These are phyloP conservation scores for Aspergillus niger DNA, from an alignment of 2,329 filamentous ascomycete genomes.

Conservation along the genomic window DNA sequence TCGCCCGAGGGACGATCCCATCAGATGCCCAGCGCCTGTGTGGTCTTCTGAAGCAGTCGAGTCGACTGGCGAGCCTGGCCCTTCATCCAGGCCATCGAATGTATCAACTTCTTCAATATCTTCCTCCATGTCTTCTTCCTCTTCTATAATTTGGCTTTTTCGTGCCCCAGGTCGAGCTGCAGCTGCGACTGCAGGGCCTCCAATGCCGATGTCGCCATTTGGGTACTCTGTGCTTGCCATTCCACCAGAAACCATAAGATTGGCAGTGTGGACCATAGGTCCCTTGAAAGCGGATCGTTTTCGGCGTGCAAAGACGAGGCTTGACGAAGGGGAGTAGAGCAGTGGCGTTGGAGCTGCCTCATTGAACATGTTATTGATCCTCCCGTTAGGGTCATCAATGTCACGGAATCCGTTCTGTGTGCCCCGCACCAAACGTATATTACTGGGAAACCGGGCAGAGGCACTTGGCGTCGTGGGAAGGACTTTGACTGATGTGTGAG, in stretches of 20 bases:
- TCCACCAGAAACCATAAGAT: slow-evolving; percentile 37
- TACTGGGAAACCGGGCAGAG: slow-evolving; percentile 74
- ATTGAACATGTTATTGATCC: slow-evolving; percentile 39
- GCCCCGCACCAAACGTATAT: slow-evolving; percentile 77
- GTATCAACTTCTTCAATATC: slow-evolving; percentile 46
- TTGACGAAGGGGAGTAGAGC: slow-evolving; percentile 44
- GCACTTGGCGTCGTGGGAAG: slow-evolving; percentile 82
- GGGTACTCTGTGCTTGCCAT: slow-evolving; percentile 38
- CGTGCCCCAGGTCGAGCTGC: slow-evolving; percentile 32
- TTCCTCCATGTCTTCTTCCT: slow-evolving; percentile 46
- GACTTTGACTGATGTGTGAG: slow-evolving; percentile 92
- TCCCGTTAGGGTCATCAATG: slow-evolving; percentile 25
- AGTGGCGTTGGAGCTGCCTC: slow-evolving; percentile 40
- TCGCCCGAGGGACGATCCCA: slow-evolving; percentile 19
- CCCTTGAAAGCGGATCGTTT: slow-evolving; percentile 51
- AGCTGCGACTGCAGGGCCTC: slow-evolving; percentile 18
- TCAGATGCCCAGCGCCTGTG: slow-evolving; percentile 10
- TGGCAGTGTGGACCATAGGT: slow-evolving; percentile 44
- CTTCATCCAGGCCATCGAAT: slow-evolving; percentile 39
- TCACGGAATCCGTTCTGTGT: slow-evolving; percentile 31
- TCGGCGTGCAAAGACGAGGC: slow-evolving; percentile 49
- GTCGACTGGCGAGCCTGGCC: slow-evolving; percentile 27
- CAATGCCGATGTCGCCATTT: slow-evolving; percentile 28
- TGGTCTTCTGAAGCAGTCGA: slow-evolving; percentile 15
- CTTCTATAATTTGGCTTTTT: slow-evolving; percentile 49